Percentiles rank a stretch among this genome's conserved stretches.
phyloP scores from a whole-genome alignment of 768 basidiomycete species.

The Suillus spraguei region DNA sequence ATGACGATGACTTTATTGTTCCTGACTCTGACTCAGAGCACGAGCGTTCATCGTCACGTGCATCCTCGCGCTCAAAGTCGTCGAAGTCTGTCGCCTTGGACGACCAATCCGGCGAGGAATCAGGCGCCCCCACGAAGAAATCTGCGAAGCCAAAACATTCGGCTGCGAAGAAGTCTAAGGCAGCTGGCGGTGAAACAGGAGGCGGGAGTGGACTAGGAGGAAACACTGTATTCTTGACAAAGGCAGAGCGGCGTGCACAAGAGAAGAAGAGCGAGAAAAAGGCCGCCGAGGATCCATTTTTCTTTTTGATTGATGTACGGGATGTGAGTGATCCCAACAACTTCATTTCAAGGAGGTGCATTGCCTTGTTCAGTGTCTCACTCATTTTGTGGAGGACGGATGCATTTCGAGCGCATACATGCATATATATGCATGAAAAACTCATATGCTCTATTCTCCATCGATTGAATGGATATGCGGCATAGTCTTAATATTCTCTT shows the following conservation, averaged over 20 bases:
- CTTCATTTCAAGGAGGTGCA: background rate
- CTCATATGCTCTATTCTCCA: background rate
- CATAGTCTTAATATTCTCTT: slow-evolving; percentile 4
- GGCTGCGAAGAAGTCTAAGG: slow-evolving; percentile 31
- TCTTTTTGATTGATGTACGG: slow-evolving; percentile 68
- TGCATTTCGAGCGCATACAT: background rate
- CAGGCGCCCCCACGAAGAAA: slow-evolving; percentile 38
- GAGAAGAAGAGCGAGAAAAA: slow-evolving; percentile 85
- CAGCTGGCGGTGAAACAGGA: slow-evolving; percentile 30
- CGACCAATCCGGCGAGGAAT: slow-evolving; percentile 46
- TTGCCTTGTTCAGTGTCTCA: background rate
- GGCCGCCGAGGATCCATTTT: slow-evolving; percentile 72
- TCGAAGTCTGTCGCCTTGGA: slow-evolving; percentile 38
- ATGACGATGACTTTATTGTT: slow-evolving; percentile 75
- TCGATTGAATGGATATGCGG: background rate
- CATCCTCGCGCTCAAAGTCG: slow-evolving; percentile 43
- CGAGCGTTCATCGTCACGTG: slow-evolving; percentile 56
- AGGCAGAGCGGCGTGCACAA: slow-evolving; percentile 76
- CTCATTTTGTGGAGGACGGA: background rate
- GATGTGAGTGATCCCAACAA: slow-evolving; percentile 53
- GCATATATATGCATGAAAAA: background rate
- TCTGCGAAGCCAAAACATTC: slow-evolving; percentile 36
- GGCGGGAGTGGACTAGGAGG: slow-evolving; percentile 27
- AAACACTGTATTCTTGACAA: slow-evolving; percentile 66
- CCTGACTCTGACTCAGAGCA: slow-evolving; percentile 61